Base-by-base conservation (phyloP, 78 protist genomes). In the Dictyostelium discoideum region DNA sequence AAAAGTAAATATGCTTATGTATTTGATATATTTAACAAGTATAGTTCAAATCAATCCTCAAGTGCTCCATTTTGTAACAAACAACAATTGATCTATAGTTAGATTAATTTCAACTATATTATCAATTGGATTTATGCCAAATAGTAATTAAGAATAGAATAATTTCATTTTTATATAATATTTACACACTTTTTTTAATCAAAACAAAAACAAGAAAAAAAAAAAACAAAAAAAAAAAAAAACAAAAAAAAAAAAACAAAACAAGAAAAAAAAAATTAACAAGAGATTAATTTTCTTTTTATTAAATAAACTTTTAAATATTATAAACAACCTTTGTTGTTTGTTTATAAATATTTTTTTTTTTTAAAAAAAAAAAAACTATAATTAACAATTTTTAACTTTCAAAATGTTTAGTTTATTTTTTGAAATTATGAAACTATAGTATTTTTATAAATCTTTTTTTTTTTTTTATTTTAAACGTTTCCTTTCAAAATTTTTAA, bases 1-100 rank as follows among this genome's bases (percentile, higher is more conserved):
- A 87, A 79, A 65, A 37, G 24, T 16, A 87, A 87, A 79, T 87
- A 87, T 37, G n/a, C 82, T 5, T 73, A 73, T 73, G 79, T 73
- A 73, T 73, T 73, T 29, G 44, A 73, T 32, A 73, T 73, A 32
- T 73, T 73, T 32, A 32, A 73, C 39, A 73, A 73, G 37, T 73
- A 73, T 32, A 73, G 8, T 73, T 73, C 79, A 73, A 24, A 67
- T 67, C 26, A n/a, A 65, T 65, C 73, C n/a, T 54, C 65, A 54
- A 54, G 16, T 3, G 65, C 65, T 54, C 65, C 65, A 54, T 54
- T 54, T 54, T 54, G 65, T 54, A 54, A 54, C 65, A 13, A 54
- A 54, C 65, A 54, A 54, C 65, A 54, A 54, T 54, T 54, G 65
- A 54, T 54, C 65, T 54, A 54, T 54, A 14, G 65, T 54, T 54